Conservation (phyloP, 495 filamentous ascomycete genomes). For the Penicillium cosmopolitanum region DNA sequence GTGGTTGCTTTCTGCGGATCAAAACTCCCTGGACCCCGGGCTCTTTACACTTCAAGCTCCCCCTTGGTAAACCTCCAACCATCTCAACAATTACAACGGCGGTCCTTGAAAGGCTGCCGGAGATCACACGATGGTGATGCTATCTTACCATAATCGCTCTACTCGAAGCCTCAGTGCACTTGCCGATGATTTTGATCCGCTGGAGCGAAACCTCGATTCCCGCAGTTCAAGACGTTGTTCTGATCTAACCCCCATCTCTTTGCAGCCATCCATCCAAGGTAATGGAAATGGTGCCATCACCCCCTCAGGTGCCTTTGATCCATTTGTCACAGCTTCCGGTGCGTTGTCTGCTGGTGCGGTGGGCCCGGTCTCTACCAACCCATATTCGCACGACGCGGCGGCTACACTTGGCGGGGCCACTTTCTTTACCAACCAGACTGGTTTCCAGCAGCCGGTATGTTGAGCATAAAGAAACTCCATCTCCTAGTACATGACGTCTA, state of each 20-base stretch:
- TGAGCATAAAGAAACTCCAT: not conserved
- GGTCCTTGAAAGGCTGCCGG: not conserved
- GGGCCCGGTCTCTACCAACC: slow-evolving; percentile 59
- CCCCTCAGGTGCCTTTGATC: slow-evolving; percentile 53
- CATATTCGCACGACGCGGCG: slow-evolving; percentile 66
- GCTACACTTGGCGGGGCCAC: slow-evolving; percentile 53
- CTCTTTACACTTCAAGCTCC: not conserved
- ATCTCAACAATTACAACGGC: not conserved
- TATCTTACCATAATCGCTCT: slow-evolving; percentile 11
- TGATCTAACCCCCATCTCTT: slow-evolving; percentile 25
- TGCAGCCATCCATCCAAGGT: slow-evolving; percentile 44
- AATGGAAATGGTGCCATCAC: slow-evolving; percentile 43
- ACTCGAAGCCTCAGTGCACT: slow-evolving; percentile 27
- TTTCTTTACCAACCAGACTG: slow-evolving; percentile 58
- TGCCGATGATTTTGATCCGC: slow-evolving; percentile 22
- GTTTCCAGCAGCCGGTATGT: slow-evolving; percentile 70
- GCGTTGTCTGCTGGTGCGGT: slow-evolving; percentile 53
- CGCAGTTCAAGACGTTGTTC: slow-evolving; percentile 18
- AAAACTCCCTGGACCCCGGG: not conserved
- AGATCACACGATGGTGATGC: slow-evolving; percentile 10
- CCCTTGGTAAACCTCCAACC: not conserved
- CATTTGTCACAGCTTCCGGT: slow-evolving; percentile 61
- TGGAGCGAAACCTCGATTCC: not conserved
- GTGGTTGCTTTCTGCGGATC: slow-evolving; percentile 1
- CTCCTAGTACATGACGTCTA: slow-evolving; percentile 3